Evolutionary conservation across 306 rosid genomes (phyloP).

Genomic region (Ormosia emarginata): DNA sequence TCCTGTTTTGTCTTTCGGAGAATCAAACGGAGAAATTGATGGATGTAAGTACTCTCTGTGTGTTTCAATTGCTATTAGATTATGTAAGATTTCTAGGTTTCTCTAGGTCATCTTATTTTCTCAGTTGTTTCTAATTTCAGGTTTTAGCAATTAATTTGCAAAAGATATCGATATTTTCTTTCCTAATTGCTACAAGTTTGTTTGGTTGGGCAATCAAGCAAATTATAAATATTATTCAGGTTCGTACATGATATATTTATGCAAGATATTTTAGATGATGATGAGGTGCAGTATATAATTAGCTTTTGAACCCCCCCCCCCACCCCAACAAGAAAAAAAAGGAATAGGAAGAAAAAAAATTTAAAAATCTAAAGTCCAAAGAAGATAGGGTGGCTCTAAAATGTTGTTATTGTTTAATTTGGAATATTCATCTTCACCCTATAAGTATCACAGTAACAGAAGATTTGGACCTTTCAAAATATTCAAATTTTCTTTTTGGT

Average conservation of each 20-base stretch:
- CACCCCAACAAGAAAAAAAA: neutral
- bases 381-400: neutral
- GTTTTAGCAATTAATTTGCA: conserved; percentile 52
- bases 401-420: neutral
- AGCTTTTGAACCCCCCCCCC: neutral
- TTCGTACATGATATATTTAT: conserved; percentile 21
- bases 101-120: conserved; percentile 18
- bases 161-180: conserved; percentile 47
- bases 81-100: neutral
- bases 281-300: neutral
- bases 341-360: neutral
- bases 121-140: conserved; percentile 41
- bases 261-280: conserved; percentile 3
- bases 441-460: neutral
- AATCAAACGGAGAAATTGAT: conserved; percentile 56
- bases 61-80: neutral
- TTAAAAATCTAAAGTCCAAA: neutral
- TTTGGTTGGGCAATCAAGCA: conserved; percentile 98
- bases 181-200: conserved; percentile 52
- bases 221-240: conserved; percentile 84
- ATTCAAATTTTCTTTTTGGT: neutral
- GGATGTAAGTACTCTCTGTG: conserved; percentile 51
- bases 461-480: neutral
- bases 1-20: conserved; percentile 72
- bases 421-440: neutral